These are phyloP conservation scores for Elsinoe fawcettii DNA, from an alignment of 2,329 filamentous ascomycete genomes.

Conservation along the genomic window DNA sequence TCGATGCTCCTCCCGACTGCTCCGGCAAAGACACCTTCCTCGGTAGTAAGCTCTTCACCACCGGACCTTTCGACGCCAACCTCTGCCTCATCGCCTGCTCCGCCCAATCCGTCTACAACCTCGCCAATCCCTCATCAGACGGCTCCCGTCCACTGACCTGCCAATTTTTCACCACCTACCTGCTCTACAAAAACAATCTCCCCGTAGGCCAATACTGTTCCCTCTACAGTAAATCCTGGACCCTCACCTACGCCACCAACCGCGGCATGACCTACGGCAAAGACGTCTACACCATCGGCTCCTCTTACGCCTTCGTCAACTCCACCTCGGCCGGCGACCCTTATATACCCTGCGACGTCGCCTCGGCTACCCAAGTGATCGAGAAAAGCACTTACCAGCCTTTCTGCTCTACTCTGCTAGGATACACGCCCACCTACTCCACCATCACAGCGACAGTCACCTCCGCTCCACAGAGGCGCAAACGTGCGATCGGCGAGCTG, in stretches of 20 bases:
- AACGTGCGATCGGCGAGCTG: background rate
- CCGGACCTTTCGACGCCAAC: conserved; percentile 24
- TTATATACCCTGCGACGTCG: background rate
- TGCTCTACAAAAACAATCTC: conserved; percentile 23
- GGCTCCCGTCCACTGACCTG: conserved; percentile 22
- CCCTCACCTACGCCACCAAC: conserved; percentile 23
- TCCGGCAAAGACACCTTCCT: conserved; percentile 21
- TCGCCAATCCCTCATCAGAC: conserved; percentile 11
- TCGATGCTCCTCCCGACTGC: conserved; percentile 28
- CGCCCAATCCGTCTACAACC: conserved; percentile 17
- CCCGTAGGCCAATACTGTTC: conserved; percentile 25
- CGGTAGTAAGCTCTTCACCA: conserved; percentile 19
- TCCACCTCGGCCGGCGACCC: conserved; percentile 10
- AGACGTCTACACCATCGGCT: conserved; percentile 22
- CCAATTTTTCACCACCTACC: conserved; percentile 31
- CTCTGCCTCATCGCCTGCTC: conserved; percentile 25
- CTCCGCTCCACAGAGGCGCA: background rate
- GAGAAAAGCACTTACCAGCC: conserved; percentile 6
- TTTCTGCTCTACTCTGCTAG: background rate
- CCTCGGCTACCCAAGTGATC: background rate
- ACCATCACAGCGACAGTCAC: conserved; percentile 3
- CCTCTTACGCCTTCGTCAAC: conserved; percentile 15
- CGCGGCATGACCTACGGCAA: conserved; percentile 21
- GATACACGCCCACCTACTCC: background rate
- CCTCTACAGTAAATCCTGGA: conserved; percentile 23